phyloP scores from a whole-genome alignment of 257 asterid genomes.

The Marsdenia floribunda region DNA sequence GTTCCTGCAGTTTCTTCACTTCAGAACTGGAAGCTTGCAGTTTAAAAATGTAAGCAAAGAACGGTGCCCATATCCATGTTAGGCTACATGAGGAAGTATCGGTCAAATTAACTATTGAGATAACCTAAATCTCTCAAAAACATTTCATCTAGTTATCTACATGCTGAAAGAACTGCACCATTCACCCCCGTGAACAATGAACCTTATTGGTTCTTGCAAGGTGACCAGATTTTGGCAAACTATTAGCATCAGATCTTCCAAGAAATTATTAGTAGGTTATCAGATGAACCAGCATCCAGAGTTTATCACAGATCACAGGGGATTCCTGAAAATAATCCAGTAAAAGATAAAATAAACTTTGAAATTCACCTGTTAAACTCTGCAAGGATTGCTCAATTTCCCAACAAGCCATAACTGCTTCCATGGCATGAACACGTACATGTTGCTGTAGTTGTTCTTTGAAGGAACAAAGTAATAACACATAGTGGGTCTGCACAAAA shows the following conservation, averaged over 20 bases:
- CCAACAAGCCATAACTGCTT: constrained; percentile 74
- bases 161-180: neutral
- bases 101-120: neutral
- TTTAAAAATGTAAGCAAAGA: neutral
- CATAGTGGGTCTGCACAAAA: constrained; percentile 48
- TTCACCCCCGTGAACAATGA: neutral
- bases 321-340: neutral
- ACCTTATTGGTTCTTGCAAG: neutral
- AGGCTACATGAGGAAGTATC: no score
- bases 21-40: neutral
- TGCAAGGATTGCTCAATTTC: constrained; percentile 68
- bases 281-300: neutral
- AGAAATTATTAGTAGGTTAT: neutral
- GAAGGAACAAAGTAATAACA: constrained; percentile 57
- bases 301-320: neutral
- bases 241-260: neutral
- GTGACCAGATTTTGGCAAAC: neutral
- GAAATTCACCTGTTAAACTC: constrained; percentile 48
- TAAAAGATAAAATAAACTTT: neutral
- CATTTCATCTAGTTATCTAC: neutral
- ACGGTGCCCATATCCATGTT: neutral
- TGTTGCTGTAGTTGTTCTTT: constrained; percentile 68
- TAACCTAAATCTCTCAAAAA: no score
- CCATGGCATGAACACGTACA: constrained; percentile 71
- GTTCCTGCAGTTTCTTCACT: neutral